Evolutionary conservation across 2,329 filamentous ascomycete genomes (phyloP).

Genomic region (Orbilia oligospora): DNA sequence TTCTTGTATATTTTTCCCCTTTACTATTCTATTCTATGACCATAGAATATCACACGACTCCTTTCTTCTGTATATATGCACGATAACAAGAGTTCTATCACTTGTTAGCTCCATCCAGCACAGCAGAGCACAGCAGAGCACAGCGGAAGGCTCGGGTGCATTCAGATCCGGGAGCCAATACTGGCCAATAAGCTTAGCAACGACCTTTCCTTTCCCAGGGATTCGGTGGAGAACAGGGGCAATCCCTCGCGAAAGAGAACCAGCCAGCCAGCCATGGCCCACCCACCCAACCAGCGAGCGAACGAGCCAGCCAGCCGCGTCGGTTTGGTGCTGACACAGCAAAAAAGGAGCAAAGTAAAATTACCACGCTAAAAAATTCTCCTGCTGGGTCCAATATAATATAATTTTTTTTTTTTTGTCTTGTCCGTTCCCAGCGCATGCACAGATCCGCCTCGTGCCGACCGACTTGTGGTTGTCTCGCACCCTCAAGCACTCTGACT

Average conservation of each 20-base stretch:
- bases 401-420: not conserved
- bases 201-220: constrained; percentile 17
- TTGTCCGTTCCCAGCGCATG: constrained; percentile 11
- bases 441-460: constrained; percentile 58
- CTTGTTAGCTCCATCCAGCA: not conserved
- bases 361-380: constrained; percentile 33
- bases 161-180: constrained; percentile 32
- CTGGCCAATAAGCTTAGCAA: constrained; percentile 16
- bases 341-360: constrained; percentile 34
- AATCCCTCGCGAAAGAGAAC: constrained; percentile 36
- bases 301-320: constrained; percentile 40
- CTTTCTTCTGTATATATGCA: constrained; percentile 10
- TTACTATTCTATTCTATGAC: not conserved
- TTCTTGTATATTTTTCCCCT: constrained; percentile 14
- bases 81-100: constrained; percentile 7
- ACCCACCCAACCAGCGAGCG: not conserved
- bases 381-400: not conserved
- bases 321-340: constrained; percentile 43
- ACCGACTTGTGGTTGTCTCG: constrained; percentile 27
- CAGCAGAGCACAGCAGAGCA: not conserved
- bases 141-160: constrained; percentile 27
- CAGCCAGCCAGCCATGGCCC: not conserved
- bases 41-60: constrained; percentile 6
- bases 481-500: constrained; percentile 28
- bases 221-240: constrained; percentile 41